Evolutionary conservation across 202 grass and related monocot genomes (phyloP), one percentile per base, ranked within the genome.

Genomic region (Bolboschoenoplectus hybrid): DNA sequence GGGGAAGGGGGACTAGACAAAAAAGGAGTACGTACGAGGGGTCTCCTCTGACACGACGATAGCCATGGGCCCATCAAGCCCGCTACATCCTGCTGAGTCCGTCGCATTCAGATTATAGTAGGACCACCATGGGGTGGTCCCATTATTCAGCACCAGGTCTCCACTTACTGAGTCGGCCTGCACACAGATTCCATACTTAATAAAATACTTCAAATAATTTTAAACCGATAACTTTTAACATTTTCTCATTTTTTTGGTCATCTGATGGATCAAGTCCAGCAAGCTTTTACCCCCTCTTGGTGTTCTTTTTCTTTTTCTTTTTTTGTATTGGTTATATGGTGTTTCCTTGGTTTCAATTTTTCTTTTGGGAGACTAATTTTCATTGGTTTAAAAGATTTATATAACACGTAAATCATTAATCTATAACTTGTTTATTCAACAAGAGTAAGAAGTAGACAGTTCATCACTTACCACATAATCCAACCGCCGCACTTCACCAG

Each of bases 11-110:
- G 72, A 87, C 49, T 76, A 84, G 67, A 84, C 62, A 81, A 13
- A 45, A 26, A 66, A 80, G 34, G 13, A 20, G 65, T 84, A 92
- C 89, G 53, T 94, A 98, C 96, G 96, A 78, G 96, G 96, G 90
- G 96, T 98, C 86, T 98, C 96, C 86, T 98, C 96, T 82, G 96
- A 98, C 44, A 98, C 91, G 6, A 95, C 90, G 80, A 98, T 91
- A 43, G 90, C 93, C 90, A 93, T 92, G 67, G 96, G 96, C 79
- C 96, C 96, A 89, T 88, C 91, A 71, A 94, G 76, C 45, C 90
- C 91, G 56, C 87, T 85, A 84, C 96, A 98, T 71, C 86, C 90
- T 67, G 81, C 85, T 71, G 88, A 88, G 90, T 95, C 91, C 14
- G 89, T 88, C 53, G 60, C 80, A 67, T 94, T 90, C 80, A 82